Evolutionary conservation across 1,284 basidiomycete genomes (phyloP), one percentile per base, ranked within the genome.

Genomic region (Coriolopsis trogii): DNA sequence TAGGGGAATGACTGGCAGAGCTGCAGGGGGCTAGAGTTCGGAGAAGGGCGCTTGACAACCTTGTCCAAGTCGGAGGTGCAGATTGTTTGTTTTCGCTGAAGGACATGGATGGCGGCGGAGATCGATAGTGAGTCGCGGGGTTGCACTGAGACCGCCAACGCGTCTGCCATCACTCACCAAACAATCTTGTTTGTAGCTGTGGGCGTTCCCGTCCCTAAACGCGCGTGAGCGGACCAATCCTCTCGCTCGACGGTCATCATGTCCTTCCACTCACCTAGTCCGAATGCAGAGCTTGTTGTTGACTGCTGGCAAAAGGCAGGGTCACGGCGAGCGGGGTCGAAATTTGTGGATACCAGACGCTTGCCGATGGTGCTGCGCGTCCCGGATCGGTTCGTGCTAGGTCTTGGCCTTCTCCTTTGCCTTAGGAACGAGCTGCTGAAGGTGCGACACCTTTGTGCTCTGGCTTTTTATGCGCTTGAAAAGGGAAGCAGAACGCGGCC

Each of bases 151-250:
- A 41, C 31, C n/a, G 41, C 23, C 21, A 41, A 30, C 30, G 31
- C 20, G 53, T 37, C 31, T 16, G 33, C 40, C 37, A 46, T 49
- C 29, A 49, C 46, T 5, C 20, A 59, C 57, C 57, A 49, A 53
- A 58, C 47, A 47, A 18, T 6, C 9, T 25, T 59, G 50, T 59
- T 59, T 59, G 53, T 41, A 40, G n/a, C 41, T 59, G 57, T 58
- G 53, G 56, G 56, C 39, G 56, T 39, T 36, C 41, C 46, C 41
- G 41, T 49, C 44, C 13, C 36, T 16, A 46, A 25, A 44, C 33
- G 31, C 33, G 44, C 44, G 45, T 57, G 28, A 53, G 50, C 42
- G 38, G 25, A 23, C 23, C 30, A 8, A n/a, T 21, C 29, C 36
- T 7, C n/a, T 6, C 13, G 25, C 29, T 42, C 39, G 18, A 30